Percentiles rank a stretch among this genome's conserved stretches.
These are phyloP conservation scores for Phytophthora sojae DNA, from an alignment of 352 stramenopile genomes.

Conservation along the genomic window DNA sequence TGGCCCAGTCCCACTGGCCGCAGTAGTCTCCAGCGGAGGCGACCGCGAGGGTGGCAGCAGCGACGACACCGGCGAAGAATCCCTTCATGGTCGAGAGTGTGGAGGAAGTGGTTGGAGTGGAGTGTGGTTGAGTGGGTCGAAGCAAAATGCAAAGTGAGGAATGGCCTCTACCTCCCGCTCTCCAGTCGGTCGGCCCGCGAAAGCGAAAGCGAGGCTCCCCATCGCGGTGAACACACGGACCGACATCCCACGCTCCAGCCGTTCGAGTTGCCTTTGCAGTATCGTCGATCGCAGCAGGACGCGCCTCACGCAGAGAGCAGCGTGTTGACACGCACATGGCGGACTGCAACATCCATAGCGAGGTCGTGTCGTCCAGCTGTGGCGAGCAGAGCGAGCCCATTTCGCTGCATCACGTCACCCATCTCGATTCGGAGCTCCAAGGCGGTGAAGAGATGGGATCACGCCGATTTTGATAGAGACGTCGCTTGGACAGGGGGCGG, in stretches of 20 bases:
- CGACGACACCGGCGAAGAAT: constrained; percentile 26
- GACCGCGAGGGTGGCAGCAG: constrained; percentile 21
- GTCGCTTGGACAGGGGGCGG: neutral
- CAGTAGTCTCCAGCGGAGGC: constrained; percentile 30
- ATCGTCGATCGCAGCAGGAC: constrained; percentile 19
- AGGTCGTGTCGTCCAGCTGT: constrained; percentile 10
- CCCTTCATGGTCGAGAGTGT: constrained; percentile 22
- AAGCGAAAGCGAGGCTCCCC: constrained; percentile 11
- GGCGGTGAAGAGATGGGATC: no score
- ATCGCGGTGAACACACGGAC: neutral
- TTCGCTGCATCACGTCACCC: constrained; percentile 2
- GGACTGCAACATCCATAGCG: constrained; percentile 22
- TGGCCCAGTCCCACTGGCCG: constrained; percentile 46
- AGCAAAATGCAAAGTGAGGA: constrained; percentile 31
- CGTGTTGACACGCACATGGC: neutral
- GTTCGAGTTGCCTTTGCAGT: constrained; percentile 14
- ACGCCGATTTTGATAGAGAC: neutral
- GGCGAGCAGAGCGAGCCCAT: constrained; percentile 11
- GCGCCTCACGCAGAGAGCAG: constrained; percentile 6
- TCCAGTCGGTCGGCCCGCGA: neutral
- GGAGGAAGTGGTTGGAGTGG: neutral
- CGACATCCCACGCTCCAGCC: constrained; percentile 18
- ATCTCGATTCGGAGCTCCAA: no score
- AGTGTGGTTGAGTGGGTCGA: neutral
- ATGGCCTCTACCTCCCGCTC: neutral